Percentiles rank a stretch among this genome's conserved stretches.
phyloP scores from a whole-genome alignment of 495 filamentous ascomycete genomes.

The Glutinoglossum americanum region DNA sequence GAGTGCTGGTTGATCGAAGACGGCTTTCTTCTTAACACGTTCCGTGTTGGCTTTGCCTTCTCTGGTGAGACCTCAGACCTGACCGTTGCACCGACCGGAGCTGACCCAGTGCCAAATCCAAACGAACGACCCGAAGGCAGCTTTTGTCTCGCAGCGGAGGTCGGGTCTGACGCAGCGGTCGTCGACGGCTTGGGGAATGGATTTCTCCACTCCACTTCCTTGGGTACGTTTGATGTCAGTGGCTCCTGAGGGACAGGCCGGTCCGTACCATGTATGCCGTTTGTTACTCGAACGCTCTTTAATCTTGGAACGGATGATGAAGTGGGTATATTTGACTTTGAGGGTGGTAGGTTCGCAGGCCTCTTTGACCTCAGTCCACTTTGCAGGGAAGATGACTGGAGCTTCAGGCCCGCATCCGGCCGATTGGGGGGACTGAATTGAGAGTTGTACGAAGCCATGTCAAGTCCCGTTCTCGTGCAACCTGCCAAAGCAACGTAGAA shows the following conservation, averaged over 20 bases:
- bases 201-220: not conserved
- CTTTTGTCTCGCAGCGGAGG: not conserved
- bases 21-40: slow-evolving; percentile 4
- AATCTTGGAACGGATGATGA: not conserved
- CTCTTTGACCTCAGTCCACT: not conserved
- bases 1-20: slow-evolving; percentile 3
- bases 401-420: not conserved
- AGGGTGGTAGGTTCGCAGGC: not conserved
- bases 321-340: not conserved
- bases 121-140: not conserved
- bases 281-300: not conserved
- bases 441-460: slow-evolving; percentile 1
- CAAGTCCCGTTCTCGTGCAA: not conserved
- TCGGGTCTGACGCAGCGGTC: not conserved
- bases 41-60: not conserved
- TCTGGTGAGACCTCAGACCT: not conserved
- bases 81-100: not conserved
- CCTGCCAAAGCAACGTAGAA: not conserved
- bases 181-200: not conserved
- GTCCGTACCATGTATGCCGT: not conserved
- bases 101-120: not conserved
- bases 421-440: not conserved
- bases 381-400: not conserved
- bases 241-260: not conserved
- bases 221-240: not conserved